Conservation (phyloP, 1,139 yeast genomes). For the Kluyveromyces marxianus region DNA sequence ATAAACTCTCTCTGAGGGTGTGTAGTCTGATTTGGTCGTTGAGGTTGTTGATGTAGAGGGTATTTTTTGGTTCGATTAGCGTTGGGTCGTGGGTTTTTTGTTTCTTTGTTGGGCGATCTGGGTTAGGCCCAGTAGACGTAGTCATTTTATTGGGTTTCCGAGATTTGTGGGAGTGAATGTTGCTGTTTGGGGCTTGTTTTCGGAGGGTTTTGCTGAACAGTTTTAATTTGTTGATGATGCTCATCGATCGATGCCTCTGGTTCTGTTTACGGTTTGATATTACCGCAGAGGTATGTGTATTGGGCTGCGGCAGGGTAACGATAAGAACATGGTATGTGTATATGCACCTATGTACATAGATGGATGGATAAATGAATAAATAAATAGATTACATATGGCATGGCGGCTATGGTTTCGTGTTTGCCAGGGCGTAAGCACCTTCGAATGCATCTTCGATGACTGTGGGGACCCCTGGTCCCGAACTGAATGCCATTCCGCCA, state of each 20-base stretch:
- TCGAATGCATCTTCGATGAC: slow-evolving; percentile 60
- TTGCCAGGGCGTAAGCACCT: slow-evolving; percentile 35
- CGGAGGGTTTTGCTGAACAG: neutral
- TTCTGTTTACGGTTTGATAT: no score
- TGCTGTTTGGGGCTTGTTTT: neutral
- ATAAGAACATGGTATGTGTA: neutral
- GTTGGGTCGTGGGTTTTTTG: slow-evolving; percentile 3
- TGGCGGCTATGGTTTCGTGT: neutral
- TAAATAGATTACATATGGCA: no score
- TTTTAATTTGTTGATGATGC: neutral
- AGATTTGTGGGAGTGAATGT: neutral
- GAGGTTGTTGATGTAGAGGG: slow-evolving; percentile 24
- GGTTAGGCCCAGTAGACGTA: neutral
- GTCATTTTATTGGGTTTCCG: no score
- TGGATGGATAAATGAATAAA: no score
- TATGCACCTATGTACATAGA: no score
- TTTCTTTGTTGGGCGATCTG: neutral
- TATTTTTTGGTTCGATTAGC: slow-evolving; percentile 15
- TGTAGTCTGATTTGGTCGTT: slow-evolving; percentile 18
- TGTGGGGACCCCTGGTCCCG: slow-evolving; percentile 87
- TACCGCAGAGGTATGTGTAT: no score
- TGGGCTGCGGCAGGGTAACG: neutral
- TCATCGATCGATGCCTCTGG: neutral
- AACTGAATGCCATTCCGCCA: slow-evolving; percentile 79
- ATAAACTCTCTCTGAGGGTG: slow-evolving; percentile 21